Evolutionary conservation across 192 early-diverging fungal genomes (phyloP).

Genomic region (Coemansia sp.): DNA sequence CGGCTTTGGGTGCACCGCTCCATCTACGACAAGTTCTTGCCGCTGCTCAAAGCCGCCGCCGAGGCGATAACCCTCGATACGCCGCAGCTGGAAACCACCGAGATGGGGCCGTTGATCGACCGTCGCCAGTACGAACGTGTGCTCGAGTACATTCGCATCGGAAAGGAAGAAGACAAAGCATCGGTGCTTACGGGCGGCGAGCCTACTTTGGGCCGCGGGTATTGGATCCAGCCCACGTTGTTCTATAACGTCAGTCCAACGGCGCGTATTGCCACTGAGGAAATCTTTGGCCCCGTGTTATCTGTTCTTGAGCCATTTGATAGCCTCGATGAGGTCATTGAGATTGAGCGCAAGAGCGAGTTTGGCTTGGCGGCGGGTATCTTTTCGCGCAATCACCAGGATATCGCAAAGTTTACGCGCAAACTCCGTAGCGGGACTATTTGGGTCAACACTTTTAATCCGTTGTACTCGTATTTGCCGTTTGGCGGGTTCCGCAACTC

Average conservation of each 20-base stretch:
- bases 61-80: constrained; percentile 28
- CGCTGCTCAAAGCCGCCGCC: constrained; percentile 50
- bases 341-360: constrained; percentile 49
- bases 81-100: constrained; percentile 21
- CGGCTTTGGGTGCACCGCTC: constrained; percentile 68
- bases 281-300: constrained; percentile 64
- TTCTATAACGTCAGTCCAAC: constrained; percentile 50
- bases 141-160: constrained; percentile 52
- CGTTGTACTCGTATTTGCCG: constrained; percentile 56
- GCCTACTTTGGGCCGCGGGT: constrained; percentile 32
- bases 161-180: constrained; percentile 20
- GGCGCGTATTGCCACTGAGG: constrained; percentile 52
- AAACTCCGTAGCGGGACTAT: constrained; percentile 54
- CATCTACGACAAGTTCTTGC: constrained; percentile 65
- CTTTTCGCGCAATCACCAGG: constrained; percentile 49
- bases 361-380: constrained; percentile 61
- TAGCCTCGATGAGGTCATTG: constrained; percentile 53
- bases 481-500: constrained; percentile 64
- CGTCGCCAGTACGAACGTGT: constrained; percentile 59
- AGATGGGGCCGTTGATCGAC: constrained; percentile 58
- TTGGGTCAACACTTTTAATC: constrained; percentile 65
- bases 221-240: constrained; percentile 63
- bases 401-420: constrained; percentile 47
- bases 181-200: constrained; percentile 47
- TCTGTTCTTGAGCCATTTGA: constrained; percentile 57